Evolutionary conservation across 441 rosid genomes (phyloP).

Genomic region (Hura crepitans): DNA sequence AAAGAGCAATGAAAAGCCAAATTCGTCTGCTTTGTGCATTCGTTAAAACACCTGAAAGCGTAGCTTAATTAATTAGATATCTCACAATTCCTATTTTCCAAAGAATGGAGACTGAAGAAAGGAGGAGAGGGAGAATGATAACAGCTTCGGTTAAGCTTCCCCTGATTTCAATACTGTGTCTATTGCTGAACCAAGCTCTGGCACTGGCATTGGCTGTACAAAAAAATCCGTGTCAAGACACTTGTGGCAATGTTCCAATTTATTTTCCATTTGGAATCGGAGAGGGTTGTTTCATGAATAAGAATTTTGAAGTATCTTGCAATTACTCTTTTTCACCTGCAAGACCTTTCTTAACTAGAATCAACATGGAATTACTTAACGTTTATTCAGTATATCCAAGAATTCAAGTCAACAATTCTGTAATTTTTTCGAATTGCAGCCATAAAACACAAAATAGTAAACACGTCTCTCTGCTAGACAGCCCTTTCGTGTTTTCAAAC

Average conservation of each 20-base stretch:
- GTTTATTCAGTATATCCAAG: background rate
- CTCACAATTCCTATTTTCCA: too few relatives aligned
- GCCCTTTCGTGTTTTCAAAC: conserved; percentile 15
- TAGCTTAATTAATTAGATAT: too few relatives aligned
- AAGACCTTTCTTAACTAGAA: conserved; percentile 9
- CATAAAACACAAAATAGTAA: background rate
- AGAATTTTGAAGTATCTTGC: conserved; percentile 12
- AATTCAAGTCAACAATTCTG: conserved; percentile 1
- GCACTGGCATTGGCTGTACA: background rate
- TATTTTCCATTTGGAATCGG: conserved; percentile 18
- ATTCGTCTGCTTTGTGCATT: too few relatives aligned
- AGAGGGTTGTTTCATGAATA: conserved; percentile 15
- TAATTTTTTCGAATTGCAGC: background rate
- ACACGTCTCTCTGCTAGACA: background rate
- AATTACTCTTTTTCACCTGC: background rate
- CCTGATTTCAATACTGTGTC: background rate
- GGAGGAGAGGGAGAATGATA: too few relatives aligned
- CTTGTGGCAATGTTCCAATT: background rate
- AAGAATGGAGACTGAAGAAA: too few relatives aligned
- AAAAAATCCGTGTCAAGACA: background rate
- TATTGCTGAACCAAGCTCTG: background rate
- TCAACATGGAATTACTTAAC: conserved; percentile 1
- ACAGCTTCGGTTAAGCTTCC: background rate
- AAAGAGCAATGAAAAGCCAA: too few relatives aligned
- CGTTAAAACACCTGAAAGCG: too few relatives aligned